Evolutionary conservation across 176 grass and related monocot species (phyloP), one percentile per base, ranked within the genome.

Genomic region (Elymus sibiricus): DNA sequence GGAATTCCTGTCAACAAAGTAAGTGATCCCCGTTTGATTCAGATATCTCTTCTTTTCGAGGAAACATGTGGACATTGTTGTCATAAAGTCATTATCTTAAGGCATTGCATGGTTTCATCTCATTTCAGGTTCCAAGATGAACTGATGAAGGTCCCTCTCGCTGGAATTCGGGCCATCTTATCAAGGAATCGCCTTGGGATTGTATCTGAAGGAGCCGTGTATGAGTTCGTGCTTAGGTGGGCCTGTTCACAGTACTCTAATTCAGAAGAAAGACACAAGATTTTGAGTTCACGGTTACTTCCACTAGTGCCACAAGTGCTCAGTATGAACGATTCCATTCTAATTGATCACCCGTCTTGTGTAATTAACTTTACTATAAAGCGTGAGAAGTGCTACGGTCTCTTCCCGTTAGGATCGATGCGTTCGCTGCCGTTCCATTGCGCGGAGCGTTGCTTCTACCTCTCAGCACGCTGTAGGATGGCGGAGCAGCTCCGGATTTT

Each of bases 141-240:
- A 71, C 37, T 42, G 68, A 24, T 71, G 68, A 71, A 11, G 68
- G n/a, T 71, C 35, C 68, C 68, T 24, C 68, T 71, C 2, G 35
- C 35, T 71, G 68, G 37, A 19, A 71, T 71, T 71, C 35, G 1
- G n/a, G 68, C 68, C 29, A 88, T 94, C 63, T 84, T 97, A n/a
- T 92, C 87, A 74, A 90, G 91, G 60, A 88, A 92, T 78, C 89
- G 90, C 19, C 85, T 92, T 47, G 89, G 92, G 75, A 87, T 87
- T 51, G 89, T 85, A 64, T 94, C 94, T 27, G 91, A 97, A 63
- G 94, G 86, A 86, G 84, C 83, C 5, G 78, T 94, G 61, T 97
- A 91, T 60, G 92, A 97, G 64, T 92, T 92, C 39, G 68, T 97
- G 70, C 74, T 94, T 35, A 97, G 91, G 77, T 97, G 94, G 94